phyloP scores from a whole-genome alignment of 2,329 filamentous ascomycete species.

The Fusarium denticulatum region DNA sequence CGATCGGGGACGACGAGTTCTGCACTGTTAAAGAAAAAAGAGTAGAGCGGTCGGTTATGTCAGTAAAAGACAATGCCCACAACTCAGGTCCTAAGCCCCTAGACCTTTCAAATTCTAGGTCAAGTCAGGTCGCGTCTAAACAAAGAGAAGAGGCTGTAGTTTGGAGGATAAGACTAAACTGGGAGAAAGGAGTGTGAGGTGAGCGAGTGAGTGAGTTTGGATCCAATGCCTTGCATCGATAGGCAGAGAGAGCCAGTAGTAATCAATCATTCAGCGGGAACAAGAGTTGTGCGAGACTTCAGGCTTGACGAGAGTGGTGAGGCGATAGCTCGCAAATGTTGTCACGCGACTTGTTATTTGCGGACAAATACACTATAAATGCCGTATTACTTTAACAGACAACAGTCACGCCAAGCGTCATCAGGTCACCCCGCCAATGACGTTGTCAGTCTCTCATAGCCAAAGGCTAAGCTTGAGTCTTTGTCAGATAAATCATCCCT shows the following conservation, averaged over 20 bases:
- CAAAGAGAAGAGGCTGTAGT: constrained; percentile 20
- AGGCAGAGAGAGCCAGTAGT: constrained; percentile 27
- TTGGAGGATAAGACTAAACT: constrained; percentile 25
- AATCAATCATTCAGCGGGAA: constrained; percentile 33
- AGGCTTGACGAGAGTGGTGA: constrained; percentile 11
- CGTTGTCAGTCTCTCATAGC: constrained; percentile 36
- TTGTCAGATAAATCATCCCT: constrained; percentile 29
- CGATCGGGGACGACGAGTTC: constrained; percentile 24
- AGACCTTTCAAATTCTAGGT: constrained; percentile 16
- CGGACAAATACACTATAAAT: fast-evolving
- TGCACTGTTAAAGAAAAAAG: constrained; percentile 26
- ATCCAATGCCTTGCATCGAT: constrained; percentile 30
- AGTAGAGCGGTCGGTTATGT: constrained; percentile 40
- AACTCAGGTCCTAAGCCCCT: constrained; percentile 30
- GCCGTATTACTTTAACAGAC: constrained; percentile 17
- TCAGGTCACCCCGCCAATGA: constrained; percentile 46
- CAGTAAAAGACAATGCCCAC: constrained; percentile 38
- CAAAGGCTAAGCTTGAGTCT: constrained; percentile 6
- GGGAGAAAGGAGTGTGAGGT: constrained; percentile 25
- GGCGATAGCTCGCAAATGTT: constrained; percentile 19
- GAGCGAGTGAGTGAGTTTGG: constrained; percentile 9
- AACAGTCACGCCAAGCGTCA: constrained; percentile 26
- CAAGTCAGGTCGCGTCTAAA: constrained; percentile 24
- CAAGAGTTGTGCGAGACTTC: constrained; percentile 31
- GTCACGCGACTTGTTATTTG: not conserved